Base-by-base conservation (phyloP, 148 eudicot genomes). In the Amaranthus cruentus region DNA sequence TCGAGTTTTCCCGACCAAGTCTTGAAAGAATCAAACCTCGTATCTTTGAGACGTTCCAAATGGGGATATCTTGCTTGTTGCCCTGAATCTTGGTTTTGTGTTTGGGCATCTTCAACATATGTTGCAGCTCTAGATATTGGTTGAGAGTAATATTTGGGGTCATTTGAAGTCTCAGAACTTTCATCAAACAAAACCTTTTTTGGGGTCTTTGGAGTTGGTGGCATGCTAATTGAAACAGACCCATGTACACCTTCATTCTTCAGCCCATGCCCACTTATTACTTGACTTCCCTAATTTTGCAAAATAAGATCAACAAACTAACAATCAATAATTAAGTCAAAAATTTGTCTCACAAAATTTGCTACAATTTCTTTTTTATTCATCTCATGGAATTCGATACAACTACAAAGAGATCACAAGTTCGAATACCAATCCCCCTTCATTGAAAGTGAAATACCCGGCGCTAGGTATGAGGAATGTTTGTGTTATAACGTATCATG, bases 1-100 rank as follows among this genome's bases (percentile, higher is more conserved):
- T 94, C 98, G 2, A 93, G 88, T 70, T 71, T 89, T 2, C 98
- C 97, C 10, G 93, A 89, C 91, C 92, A 85, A n/a, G 98, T 94
- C 73, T 88, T 94, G 78, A 91, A 94, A 21, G 97, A 87, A 76
- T 94, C 88, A 49, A 76, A 94, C 76, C 88, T 75, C 13, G 79
- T 76, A 69, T 91, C 98, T 76, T 74, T 84, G 43, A 84, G 70
- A 68, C 69, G 71, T 38, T 81, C 67, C 3, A 70, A 73, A 70
- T 69, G 66, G 3, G 81, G 87, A 74, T 84, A 77, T 51, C 70
- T 79, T 0, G 42, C 56, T 4, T 80, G 83, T 47, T 71, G 69
- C 13, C 47, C 82, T 1, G 81, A 56, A 70, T n/a, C 46, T 44
- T 68, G 73, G 6, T 75, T 56, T 78, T 80, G 6, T 38, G 65